Evolutionary conservation across 2,329 filamentous ascomycete genomes (phyloP).

Genomic region (Colletotrichum sp.): DNA sequence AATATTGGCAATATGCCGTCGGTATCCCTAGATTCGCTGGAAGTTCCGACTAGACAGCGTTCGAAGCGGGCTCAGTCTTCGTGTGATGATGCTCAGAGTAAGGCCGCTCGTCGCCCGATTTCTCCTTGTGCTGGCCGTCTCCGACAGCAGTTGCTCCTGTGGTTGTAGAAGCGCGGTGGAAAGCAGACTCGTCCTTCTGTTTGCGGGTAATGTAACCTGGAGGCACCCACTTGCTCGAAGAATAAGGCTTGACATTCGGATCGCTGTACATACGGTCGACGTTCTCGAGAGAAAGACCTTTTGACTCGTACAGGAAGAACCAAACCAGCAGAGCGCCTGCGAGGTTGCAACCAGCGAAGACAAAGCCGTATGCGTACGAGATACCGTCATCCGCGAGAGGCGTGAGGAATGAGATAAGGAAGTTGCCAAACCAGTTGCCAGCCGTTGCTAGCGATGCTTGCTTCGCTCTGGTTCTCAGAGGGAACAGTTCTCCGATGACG

Average conservation of each 20-base stretch:
- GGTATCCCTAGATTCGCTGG: accelerated
- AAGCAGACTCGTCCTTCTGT: slow-evolving; percentile 32
- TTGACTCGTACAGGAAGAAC: slow-evolving; percentile 72
- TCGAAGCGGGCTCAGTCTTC: not conserved
- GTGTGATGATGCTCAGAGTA: slow-evolving; percentile 5
- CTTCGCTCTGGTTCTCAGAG: slow-evolving; percentile 58
- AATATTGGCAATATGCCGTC: not conserved
- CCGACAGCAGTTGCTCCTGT: not conserved
- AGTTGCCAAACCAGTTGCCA: slow-evolving; percentile 66
- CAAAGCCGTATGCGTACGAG: slow-evolving; percentile 67
- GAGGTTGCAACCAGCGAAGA: slow-evolving; percentile 68
- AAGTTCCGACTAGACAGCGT: not conserved
- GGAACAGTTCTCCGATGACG: slow-evolving; percentile 70
- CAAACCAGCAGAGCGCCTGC: slow-evolving; percentile 63
- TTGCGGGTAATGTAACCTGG: slow-evolving; percentile 46
- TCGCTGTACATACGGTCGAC: slow-evolving; percentile 74
- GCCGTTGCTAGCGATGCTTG: slow-evolving; percentile 59
- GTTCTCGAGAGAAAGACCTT: slow-evolving; percentile 70
- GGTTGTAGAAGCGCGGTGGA: not conserved
- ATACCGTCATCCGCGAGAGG: slow-evolving; percentile 68
- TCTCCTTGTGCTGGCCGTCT: not conserved
- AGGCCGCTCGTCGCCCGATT: slow-evolving; percentile 1
- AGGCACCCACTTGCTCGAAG: slow-evolving; percentile 57
- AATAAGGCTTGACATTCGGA: slow-evolving; percentile 62
- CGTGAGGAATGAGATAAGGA: slow-evolving; percentile 71